Evolutionary conservation across 805 yeast species (phyloP).

Genomic region (Saccharomycopsis fodiens): DNA sequence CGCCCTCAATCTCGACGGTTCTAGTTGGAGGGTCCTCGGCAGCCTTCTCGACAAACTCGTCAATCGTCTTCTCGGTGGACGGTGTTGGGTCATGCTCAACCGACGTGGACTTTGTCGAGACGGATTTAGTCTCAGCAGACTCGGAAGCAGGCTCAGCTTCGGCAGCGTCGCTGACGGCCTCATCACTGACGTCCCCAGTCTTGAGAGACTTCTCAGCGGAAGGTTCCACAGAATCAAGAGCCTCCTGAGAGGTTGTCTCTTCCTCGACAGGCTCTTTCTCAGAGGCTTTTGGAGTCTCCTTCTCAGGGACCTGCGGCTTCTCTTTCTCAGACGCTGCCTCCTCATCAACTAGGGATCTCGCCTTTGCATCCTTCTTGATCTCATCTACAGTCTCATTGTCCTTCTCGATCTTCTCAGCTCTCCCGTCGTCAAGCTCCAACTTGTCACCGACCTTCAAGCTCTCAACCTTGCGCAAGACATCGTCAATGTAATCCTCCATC

Average conservation of each 20-base stretch:
- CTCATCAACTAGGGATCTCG: neutral
- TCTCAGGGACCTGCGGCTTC: neutral
- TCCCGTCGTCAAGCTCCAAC: neutral
- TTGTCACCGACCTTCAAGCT: slow-evolving; percentile 8
- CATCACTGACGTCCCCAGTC: too few species aligned
- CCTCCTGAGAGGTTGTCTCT: neutral
- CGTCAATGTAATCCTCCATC: slow-evolving; percentile 18
- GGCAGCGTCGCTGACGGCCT: too few species aligned
- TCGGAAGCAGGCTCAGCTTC: too few species aligned
- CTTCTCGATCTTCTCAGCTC: neutral
- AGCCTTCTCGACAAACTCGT: too few species aligned
- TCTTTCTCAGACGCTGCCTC: neutral
- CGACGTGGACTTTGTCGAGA: too few species aligned
- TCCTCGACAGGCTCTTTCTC: neutral
- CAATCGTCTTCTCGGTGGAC: too few species aligned
- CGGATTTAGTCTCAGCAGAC: too few species aligned
- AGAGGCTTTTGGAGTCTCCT: neutral
- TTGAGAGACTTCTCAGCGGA: too few species aligned
- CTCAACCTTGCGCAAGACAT: slow-evolving; percentile 18
- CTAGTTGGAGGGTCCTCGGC: too few species aligned
- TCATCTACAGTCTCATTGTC: neutral
- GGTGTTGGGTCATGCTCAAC: too few species aligned
- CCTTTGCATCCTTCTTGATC: neutral
- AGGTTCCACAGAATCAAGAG: too few species aligned
- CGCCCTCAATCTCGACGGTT: too few species aligned